Evolutionary conservation across 176 grass and related monocot genomes (phyloP), one percentile per base, ranked within the genome.

Genomic region (Lolium perenne): DNA sequence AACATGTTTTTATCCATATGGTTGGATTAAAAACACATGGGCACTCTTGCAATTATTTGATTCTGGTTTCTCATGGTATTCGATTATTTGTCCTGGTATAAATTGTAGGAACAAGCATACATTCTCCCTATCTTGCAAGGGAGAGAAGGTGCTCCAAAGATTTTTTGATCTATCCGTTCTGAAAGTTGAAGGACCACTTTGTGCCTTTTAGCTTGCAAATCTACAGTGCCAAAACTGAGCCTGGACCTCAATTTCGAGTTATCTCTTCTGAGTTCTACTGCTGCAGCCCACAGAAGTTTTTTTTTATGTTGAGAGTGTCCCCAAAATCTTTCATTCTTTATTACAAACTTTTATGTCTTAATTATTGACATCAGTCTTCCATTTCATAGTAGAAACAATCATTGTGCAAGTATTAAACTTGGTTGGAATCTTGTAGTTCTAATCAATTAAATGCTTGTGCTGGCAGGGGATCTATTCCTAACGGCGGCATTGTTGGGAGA

Each of bases 161-260:
- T 76, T 67, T 57, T 89, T 41, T 40, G 38, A 40, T 40, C 38
- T 66, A 85, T 74, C 58, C 77, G 85, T 80, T 85, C 82, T 68
- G 50, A 85, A 89, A 89, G 70, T 68, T 63, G 23, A 59, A 81
- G 82, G 87, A 85, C 87, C 87, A 89, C 87, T n/a, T 84, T 9
- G 68, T 66, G 82, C 46, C 45, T 74, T 50, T 50, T 62, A 84
- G 55, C 57, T 65, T 89, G 66, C 87, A 71, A 75, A 74, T 63
- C 5, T 21, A 46, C 76, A 35, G 23, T 81, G 45, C 32, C 46
- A 71, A 79, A 79, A 48, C 66, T 59, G 5, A 79, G 38, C 38
- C 45, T 38, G 18, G 62, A 20, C 50, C 38, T 57, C 49, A 58
- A 5, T 46, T 77, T 38, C 80, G 21, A 68, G 16, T 57, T 57